A percentile compares a stretch with the other conserved stretches of the same genome.
Evolutionary conservation across 768 basidiomycete species (phyloP).

Genomic region (Lenzites betulinus): DNA sequence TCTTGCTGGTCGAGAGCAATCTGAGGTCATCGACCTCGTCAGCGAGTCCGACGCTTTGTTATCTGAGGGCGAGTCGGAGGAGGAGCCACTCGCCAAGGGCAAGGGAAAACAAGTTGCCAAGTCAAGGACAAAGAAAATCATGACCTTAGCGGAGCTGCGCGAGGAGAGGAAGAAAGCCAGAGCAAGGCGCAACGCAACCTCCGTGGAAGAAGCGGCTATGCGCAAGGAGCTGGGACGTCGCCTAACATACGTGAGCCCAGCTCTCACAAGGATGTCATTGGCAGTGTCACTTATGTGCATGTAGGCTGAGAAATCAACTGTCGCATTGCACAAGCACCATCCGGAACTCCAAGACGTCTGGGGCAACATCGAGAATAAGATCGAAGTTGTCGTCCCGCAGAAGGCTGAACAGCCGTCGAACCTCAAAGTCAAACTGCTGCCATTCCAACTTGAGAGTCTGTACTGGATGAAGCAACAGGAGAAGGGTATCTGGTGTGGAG

Average conservation of each 20-base stretch:
- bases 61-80: slow-evolving; percentile 30
- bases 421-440: slow-evolving; percentile 84
- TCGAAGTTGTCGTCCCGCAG: slow-evolving; percentile 62
- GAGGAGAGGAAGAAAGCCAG: slow-evolving; percentile 31
- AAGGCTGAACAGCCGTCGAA: slow-evolving; percentile 78
- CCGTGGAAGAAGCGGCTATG: slow-evolving; percentile 52
- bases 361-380: slow-evolving; percentile 76
- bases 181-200: slow-evolving; percentile 28
- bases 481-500: slow-evolving; percentile 81
- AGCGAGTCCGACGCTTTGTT: not conserved
- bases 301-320: slow-evolving; percentile 71
- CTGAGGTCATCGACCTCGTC: slow-evolving; percentile 21
- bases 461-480: slow-evolving; percentile 98
- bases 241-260: slow-evolving; percentile 62
- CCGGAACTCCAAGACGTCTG: slow-evolving; percentile 83
- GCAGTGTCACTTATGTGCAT: slow-evolving; percentile 12
- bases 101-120: slow-evolving; percentile 30
- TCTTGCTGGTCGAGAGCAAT: slow-evolving; percentile 32
- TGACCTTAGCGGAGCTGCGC: slow-evolving; percentile 10
- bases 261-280: not conserved
- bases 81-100: slow-evolving; percentile 31
- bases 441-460: slow-evolving; percentile 94
- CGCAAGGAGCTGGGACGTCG: slow-evolving; percentile 65
- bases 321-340: slow-evolving; percentile 69
- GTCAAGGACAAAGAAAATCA: not conserved